These are phyloP conservation scores for Colletotrichum melonis DNA, from an alignment of 2,329 filamentous ascomycete species.

Conservation along the genomic window DNA sequence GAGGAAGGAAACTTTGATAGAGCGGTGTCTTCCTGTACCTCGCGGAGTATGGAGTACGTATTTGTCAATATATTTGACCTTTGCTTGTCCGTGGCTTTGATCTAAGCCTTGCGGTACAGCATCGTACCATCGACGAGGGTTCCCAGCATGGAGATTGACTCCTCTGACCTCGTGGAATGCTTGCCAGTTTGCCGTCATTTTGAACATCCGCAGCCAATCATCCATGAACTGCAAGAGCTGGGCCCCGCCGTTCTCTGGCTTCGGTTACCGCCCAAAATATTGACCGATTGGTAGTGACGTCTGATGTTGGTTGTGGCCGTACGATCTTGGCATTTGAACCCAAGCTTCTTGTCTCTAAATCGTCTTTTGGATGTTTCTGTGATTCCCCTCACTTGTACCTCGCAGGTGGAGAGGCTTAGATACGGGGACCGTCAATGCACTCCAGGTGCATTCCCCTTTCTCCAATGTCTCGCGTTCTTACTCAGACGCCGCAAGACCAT, in stretches of 20 bases:
- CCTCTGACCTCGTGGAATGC: slow-evolving; percentile 25
- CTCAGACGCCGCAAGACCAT: slow-evolving; percentile 17
- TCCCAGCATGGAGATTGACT: slow-evolving; percentile 10
- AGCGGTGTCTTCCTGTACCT: not conserved
- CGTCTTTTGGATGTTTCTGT: not conserved
- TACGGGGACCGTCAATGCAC: not conserved
- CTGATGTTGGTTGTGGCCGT: slow-evolving; percentile 4
- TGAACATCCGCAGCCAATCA: not conserved
- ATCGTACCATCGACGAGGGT: not conserved
- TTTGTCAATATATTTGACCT: slow-evolving; percentile 8
- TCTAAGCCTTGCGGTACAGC: slow-evolving; percentile 4
- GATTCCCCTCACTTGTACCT: not conserved
- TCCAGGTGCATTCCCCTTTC: not conserved
- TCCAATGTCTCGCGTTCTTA: slow-evolving; percentile 15
- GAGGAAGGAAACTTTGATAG: not conserved
- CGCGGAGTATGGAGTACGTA: not conserved
- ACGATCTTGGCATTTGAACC: not conserved
- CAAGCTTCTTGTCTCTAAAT: not conserved
- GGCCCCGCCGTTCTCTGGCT: not conserved
- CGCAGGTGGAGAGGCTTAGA: not conserved
- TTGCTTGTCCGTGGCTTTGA: not conserved
- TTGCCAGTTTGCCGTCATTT: slow-evolving; percentile 17
- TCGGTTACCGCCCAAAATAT: slow-evolving; percentile 7
- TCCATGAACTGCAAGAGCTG: not conserved
- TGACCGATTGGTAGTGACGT: slow-evolving; percentile 28